Base-by-base conservation (phyloP, 257 asterid genomes). In the Solanum boliviense region DNA sequence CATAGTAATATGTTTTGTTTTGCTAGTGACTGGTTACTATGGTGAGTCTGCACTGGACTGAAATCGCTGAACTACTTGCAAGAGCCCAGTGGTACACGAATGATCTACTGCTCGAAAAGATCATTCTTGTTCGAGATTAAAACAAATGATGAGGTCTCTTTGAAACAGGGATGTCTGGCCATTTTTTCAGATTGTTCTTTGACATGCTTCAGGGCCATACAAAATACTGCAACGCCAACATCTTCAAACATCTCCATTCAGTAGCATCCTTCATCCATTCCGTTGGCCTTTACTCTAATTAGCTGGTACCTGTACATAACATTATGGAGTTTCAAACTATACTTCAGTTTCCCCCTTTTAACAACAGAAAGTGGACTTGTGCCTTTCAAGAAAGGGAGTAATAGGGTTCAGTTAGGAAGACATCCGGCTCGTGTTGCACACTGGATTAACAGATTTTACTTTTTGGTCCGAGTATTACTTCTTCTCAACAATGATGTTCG, bases 241-340 rank as follows among this genome's bases (percentile, higher is more conserved):
- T 89, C 92, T 74, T 87, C 89, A 60, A 87, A 91, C 91, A 89
- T 90, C 74, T 88, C 92, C 46, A 89, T 35, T 86, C 67, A 71
- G 32, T 67, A 16, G 62, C 23, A 52, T 52, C 62, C 62, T 52
- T 52, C 62, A 52, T 52, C 88, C 62, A 76, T 8, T 13, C 83
- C 58, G 4, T 67, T 75, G 10, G 88, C 85, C 46, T 70, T 78
- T 15, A 87, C 84, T 83, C 89, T 78, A 25, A 91, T 90, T 25
- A 89, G 88, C 73, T 87, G 90, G 65, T 84, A 89, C 86, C 92
- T 87, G 90, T n/a, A 44, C 56, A 44, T 44, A 12, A 44, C 56
- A 44, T 44, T 44, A 13, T 44, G 56, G 18, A 44, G 56, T 44
- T 12, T 44, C 16, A 76, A 5, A 75, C 13, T 32, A 70, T 13